A percentile compares a stretch with the other conserved stretches of the same genome.
These are phyloP conservation scores for Aspergillus avenaceus DNA, from an alignment of 495 filamentous ascomycete genomes.

Conservation along the genomic window DNA sequence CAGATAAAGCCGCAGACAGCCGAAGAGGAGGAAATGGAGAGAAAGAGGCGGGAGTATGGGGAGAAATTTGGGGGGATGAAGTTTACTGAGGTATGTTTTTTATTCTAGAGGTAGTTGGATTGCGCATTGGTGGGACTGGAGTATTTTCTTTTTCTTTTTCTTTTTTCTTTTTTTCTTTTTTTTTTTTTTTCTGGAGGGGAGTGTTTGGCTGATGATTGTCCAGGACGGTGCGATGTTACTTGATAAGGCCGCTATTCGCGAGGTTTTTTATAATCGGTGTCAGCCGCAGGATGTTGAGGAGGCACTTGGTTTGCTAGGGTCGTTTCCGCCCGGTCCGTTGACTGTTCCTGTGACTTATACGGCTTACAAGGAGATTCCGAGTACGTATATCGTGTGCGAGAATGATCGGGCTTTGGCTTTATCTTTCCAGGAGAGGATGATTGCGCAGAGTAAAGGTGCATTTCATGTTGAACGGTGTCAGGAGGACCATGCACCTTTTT, in stretches of 20 bases:
- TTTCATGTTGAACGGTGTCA: conserved; percentile 25
- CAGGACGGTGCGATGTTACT: conserved; percentile 27
- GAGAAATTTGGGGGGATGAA: conserved; percentile 15
- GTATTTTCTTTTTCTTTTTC: no score
- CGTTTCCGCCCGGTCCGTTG: conserved; percentile 21
- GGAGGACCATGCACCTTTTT: conserved; percentile 28
- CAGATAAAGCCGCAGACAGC: conserved; percentile 18
- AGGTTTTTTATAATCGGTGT: conserved; percentile 23
- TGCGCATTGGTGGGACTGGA: no score
- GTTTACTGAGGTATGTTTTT: conserved; percentile 15
- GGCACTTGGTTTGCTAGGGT: conserved; percentile 19
- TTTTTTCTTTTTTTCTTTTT: no score
- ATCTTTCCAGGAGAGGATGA: conserved; percentile 20
- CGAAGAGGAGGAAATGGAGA: conserved; percentile 24
- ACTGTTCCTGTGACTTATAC: conserved; percentile 25
- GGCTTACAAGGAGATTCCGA: conserved; percentile 23
- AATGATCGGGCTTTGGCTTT: conserved; percentile 28
- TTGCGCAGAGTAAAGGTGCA: conserved; percentile 19
- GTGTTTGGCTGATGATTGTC: no score
- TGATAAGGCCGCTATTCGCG: conserved; percentile 8
- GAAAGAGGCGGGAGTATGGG: conserved; percentile 13
- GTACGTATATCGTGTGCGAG: conserved; percentile 32
- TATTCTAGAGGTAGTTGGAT: no score
- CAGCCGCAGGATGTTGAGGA: conserved; percentile 16
- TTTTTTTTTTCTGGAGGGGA: no score